These are phyloP conservation scores for Alloteropsis semialata DNA, from an alignment of 176 grass and related monocot species.

Conservation along the genomic window DNA sequence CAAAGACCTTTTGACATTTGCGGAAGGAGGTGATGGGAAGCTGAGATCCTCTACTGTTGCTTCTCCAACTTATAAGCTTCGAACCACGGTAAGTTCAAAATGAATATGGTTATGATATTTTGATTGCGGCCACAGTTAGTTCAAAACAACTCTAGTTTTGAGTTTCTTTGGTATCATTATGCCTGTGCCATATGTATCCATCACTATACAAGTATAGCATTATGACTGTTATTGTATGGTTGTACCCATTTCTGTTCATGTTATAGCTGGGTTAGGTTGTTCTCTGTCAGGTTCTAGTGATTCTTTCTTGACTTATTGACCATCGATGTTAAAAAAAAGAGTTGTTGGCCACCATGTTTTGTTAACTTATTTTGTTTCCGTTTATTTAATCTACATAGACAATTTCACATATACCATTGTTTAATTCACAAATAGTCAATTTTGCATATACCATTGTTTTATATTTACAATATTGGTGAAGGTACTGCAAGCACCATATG, in stretches of 20 bases:
- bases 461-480: constrained; percentile 38
- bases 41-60: constrained; percentile 58
- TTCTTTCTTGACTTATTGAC: not conserved
- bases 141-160: constrained; percentile 9
- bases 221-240: not conserved
- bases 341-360: too few relatives aligned
- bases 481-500: constrained; percentile 96
- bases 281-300: not conserved
- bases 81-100: constrained; percentile 75
- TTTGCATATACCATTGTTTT: constrained; percentile 1
- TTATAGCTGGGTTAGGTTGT: not conserved
- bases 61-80: constrained; percentile 68
- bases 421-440: not conserved
- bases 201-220: not conserved
- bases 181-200: not conserved
- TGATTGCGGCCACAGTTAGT: constrained; percentile 50
- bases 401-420: not conserved
- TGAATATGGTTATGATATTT: not conserved
- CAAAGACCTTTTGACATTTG: constrained; percentile 60
- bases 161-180: not conserved
- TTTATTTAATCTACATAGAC: constrained; percentile 6
- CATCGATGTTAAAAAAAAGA: too few relatives aligned
- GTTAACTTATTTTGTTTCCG: constrained; percentile 26
- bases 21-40: constrained; percentile 43
- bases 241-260: not conserved